A percentile compares a stretch with the other conserved stretches of the same genome.
Conservation (phyloP, 2,329 filamentous ascomycete species). For the Aaosphaeria arxii region DNA sequence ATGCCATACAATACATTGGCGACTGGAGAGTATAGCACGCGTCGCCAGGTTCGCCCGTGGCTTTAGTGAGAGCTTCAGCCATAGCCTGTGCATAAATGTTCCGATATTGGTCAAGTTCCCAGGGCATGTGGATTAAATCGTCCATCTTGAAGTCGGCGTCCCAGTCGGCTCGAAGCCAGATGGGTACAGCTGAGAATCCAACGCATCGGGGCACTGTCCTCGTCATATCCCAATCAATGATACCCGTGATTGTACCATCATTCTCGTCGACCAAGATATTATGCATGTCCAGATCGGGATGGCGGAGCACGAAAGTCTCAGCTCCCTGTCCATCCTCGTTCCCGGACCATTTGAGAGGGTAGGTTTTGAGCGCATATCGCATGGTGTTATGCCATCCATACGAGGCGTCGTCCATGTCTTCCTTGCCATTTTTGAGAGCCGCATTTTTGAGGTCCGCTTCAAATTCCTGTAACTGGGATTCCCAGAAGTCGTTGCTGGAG, state of each 20-base stretch:
- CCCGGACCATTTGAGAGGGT: not conserved
- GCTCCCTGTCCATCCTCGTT: not conserved
- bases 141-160: not conserved
- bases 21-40: constrained; percentile 3
- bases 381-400: not conserved
- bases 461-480: not conserved
- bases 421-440: not conserved
- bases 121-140: not conserved
- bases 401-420: not conserved
- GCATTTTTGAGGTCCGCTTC: not conserved
- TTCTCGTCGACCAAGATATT: constrained; percentile 17
- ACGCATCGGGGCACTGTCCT: constrained; percentile 8
- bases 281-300: constrained; percentile 19
- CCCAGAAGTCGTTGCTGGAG: not conserved
- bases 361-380: not conserved
- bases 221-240: constrained; percentile 18
- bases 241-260: constrained; percentile 12
- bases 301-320: constrained; percentile 15
- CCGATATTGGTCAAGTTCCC: constrained; percentile 1
- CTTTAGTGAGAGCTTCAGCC: not conserved
- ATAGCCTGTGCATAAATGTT: constrained; percentile 1
- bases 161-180: constrained; percentile 9
- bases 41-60: not conserved
- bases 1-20: not conserved
- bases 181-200: constrained; percentile 6